Evolutionary conservation across 1,284 basidiomycete genomes (phyloP).

Genomic region (Takashimella tepidaria): DNA sequence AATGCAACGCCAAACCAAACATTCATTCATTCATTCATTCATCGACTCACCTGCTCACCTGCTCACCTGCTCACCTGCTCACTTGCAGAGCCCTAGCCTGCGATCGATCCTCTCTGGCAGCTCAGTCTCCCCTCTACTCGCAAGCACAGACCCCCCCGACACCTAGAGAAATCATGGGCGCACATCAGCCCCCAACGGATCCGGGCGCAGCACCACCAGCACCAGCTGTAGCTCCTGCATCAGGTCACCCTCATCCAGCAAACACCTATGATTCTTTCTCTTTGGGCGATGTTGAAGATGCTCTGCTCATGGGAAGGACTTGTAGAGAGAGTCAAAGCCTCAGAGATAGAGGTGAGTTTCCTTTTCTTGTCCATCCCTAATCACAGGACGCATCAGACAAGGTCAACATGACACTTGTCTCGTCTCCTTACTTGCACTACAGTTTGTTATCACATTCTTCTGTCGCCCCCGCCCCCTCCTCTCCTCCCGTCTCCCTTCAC

Average conservation of each 20-base stretch:
- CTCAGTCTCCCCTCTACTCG: too few species aligned
- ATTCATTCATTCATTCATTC: too few species aligned
- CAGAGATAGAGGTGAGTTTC: slow-evolving; percentile 23
- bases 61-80: not conserved
- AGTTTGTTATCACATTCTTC: too few species aligned
- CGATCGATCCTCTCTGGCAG: too few species aligned
- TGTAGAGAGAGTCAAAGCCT: slow-evolving; percentile 23
- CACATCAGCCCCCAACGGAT: not conserved
- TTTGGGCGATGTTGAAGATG: not conserved
- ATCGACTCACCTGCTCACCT: too few species aligned
- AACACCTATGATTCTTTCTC: not conserved
- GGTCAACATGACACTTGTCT: not conserved
- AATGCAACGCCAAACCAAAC: too few species aligned
- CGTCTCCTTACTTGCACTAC: too few species aligned
- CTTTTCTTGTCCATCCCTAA: too few species aligned
- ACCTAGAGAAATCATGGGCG: not conserved
- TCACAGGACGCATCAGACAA: too few species aligned
- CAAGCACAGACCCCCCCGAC: too few species aligned
- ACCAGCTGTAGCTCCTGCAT: too few species aligned
- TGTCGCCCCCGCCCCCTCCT: not conserved
- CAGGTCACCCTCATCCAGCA: not conserved
- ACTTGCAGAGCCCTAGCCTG: not conserved
- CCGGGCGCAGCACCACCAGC: too few species aligned
- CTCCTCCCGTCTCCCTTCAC: not conserved
- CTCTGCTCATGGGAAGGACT: not conserved